Conservation (phyloP, 1,284 basidiomycete genomes). For the Apiotrichum mycotoxinovorans region DNA sequence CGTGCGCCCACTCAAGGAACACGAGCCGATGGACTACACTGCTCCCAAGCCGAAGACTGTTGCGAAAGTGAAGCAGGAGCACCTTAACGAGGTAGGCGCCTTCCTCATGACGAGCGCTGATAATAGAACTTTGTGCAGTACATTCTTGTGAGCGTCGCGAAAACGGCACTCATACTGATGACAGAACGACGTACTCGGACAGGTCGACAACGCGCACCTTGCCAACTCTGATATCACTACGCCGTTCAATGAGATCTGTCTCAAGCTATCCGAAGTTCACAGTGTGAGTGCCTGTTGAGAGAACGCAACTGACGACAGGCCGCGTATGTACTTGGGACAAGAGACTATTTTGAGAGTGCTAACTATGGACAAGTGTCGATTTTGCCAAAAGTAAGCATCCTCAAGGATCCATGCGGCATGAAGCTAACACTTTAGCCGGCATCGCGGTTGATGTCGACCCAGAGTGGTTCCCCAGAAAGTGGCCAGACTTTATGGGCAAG, state of each 20-base stretch:
- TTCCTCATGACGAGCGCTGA: neutral
- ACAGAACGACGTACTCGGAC: slow-evolving; percentile 47
- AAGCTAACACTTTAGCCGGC: slow-evolving; percentile 31
- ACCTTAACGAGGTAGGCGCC: slow-evolving; percentile 43
- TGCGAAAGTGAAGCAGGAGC: slow-evolving; percentile 34
- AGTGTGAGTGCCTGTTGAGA: slow-evolving; percentile 27
- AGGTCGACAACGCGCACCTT: slow-evolving; percentile 47
- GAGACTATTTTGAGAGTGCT: neutral
- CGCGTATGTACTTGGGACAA: slow-evolving; percentile 24
- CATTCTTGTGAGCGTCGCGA: slow-evolving; percentile 29
- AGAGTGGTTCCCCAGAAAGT: slow-evolving; percentile 27
- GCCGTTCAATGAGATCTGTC: slow-evolving; percentile 18
- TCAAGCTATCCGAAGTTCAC: slow-evolving; percentile 38
- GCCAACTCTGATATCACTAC: slow-evolving; percentile 34
- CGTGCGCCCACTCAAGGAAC: slow-evolving; percentile 30
- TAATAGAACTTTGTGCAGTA: slow-evolving; percentile 46
- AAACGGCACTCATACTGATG: neutral
- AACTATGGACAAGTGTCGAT: slow-evolving; percentile 35
- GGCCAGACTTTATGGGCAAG: slow-evolving; percentile 51
- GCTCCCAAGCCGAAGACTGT: slow-evolving; percentile 37
- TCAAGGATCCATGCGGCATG: rapidly evolving
- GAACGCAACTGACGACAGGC: slow-evolving; percentile 31
- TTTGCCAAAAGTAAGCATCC: slow-evolving; percentile 47
- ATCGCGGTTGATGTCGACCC: slow-evolving; percentile 36
- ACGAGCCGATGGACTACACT: slow-evolving; percentile 45